phyloP scores from a whole-genome alignment of 2,329 filamentous ascomycete genomes.

The Magnaporthiopsis incrustans region DNA sequence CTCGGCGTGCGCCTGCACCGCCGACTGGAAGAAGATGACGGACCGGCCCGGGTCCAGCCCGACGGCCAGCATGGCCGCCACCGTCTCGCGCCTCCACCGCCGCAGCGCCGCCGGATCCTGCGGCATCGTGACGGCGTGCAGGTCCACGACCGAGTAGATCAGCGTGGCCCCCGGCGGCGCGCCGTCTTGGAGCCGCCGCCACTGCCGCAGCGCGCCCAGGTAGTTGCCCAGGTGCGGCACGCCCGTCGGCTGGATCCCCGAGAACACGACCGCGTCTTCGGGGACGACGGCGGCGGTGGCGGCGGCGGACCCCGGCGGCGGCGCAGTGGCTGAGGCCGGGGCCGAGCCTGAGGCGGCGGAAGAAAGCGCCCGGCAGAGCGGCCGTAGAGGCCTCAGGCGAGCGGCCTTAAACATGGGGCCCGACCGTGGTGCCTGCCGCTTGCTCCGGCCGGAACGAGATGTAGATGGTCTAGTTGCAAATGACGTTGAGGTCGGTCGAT shows the following conservation, averaged over 20 bases:
- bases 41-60: conserved; percentile 72
- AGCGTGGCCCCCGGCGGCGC: conserved; percentile 50
- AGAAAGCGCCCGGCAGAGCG: background rate
- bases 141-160: conserved; percentile 82
- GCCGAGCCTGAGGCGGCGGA: background rate
- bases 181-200: conserved; percentile 71
- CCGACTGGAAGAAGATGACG: conserved; percentile 75
- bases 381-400: too few species aligned
- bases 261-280: conserved; percentile 59
- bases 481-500: background rate
- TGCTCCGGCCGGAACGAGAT: background rate
- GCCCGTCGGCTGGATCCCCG: conserved; percentile 93
- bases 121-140: conserved; percentile 82
- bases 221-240: conserved; percentile 95
- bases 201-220: conserved; percentile 78
- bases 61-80: conserved; percentile 75
- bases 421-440: background rate
- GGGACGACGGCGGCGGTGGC: conserved; percentile 7
- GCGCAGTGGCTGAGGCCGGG: too few species aligned
- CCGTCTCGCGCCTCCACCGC: conserved; percentile 60
- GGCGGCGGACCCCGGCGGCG: background rate
- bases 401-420: background rate
- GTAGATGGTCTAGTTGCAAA: too few species aligned
- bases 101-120: conserved; percentile 56
- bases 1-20: conserved; percentile 73